These are phyloP conservation scores for Cenchrus americanus DNA, from an alignment of 176 grass and related monocot genomes.

Conservation along the genomic window DNA sequence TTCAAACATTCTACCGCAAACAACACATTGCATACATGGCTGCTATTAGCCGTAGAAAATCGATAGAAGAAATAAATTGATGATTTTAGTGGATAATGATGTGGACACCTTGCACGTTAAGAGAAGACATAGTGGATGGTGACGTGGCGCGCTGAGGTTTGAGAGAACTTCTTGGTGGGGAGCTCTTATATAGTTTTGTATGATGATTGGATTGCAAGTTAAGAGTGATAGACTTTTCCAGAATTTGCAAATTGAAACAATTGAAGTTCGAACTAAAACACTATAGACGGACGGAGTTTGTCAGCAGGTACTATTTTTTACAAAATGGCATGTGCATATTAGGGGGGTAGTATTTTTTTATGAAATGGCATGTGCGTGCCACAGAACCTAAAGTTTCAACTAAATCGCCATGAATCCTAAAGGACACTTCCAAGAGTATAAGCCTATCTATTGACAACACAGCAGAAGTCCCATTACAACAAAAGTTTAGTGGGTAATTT, in stretches of 20 bases:
- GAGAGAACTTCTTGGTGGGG: too few relatives aligned
- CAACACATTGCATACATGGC: too few relatives aligned
- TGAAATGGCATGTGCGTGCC: neutral
- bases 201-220: neutral
- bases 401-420: neutral
- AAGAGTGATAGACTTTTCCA: neutral
- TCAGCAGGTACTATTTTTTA: neutral
- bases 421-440: neutral
- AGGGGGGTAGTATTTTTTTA: neutral
- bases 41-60: too few relatives aligned
- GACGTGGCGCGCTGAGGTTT: too few relatives aligned
- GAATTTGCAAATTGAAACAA: neutral
- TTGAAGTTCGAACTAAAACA: neutral
- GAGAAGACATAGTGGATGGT: too few relatives aligned
- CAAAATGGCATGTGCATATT: neutral
- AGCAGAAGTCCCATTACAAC: neutral
- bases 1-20: too few relatives aligned
- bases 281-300: neutral
- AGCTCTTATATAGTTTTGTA: too few relatives aligned
- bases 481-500: constrained; percentile 21
- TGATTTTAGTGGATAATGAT: too few relatives aligned
- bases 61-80: too few relatives aligned
- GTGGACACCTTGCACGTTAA: too few relatives aligned
- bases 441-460: neutral
- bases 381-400: neutral